These are phyloP conservation scores for Echium plantagineum DNA, from an alignment of 257 asterid genomes.

Conservation along the genomic window DNA sequence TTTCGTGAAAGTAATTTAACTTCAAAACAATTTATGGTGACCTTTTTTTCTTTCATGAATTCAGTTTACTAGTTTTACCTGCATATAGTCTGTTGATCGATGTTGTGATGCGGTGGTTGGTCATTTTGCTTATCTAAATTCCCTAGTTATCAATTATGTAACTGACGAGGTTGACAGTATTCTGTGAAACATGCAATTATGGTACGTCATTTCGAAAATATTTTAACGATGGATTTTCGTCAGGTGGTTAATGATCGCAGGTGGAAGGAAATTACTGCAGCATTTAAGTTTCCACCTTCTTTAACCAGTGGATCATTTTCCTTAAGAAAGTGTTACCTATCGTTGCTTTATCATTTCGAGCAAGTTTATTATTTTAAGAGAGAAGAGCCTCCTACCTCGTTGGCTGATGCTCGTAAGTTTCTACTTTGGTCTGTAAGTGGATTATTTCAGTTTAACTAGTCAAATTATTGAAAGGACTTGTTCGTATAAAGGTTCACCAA, in stretches of 20 bases:
- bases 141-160: no score
- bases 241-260: conserved; percentile 80
- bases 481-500: conserved; percentile 29
- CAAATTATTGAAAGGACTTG: conserved; percentile 8
- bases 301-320: conserved; percentile 80
- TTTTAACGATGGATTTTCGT: conserved; percentile 8
- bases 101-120: neutral
- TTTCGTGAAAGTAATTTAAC: no score
- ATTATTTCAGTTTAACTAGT: conserved; percentile 2
- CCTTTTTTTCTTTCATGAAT: no score
- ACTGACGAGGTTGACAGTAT: neutral
- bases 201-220: conserved; percentile 4
- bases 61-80: no score
- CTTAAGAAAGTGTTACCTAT: conserved; percentile 67
- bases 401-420: conserved; percentile 23
- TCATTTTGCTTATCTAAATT: no score
- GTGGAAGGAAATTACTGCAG: conserved; percentile 79
- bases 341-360: conserved; percentile 86
- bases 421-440: neutral
- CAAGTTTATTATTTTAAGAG: conserved; percentile 84
- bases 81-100: no score
- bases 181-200: neutral
- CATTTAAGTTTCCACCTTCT: conserved; percentile 73
- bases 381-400: conserved; percentile 40
- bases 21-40: no score